phyloP scores from a whole-genome alignment of 2,329 filamentous ascomycete genomes.

The Didymella segeticola region DNA sequence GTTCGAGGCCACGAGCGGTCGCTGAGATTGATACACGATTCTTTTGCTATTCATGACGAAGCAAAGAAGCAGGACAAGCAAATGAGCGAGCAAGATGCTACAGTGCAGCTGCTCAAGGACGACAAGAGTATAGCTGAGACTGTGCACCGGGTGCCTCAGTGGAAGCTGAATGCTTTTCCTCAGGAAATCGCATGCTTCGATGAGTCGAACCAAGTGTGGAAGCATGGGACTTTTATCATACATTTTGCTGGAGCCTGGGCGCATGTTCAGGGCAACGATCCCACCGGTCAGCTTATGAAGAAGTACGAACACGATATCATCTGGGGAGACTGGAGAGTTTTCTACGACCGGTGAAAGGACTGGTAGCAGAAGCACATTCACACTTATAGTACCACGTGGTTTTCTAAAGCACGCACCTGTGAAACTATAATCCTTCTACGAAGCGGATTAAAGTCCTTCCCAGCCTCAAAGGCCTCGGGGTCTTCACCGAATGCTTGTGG shows the following conservation, averaged over 20 bases:
- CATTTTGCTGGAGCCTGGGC: conserved; percentile 54
- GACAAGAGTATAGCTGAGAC: conserved; percentile 27
- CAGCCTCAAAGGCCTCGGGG: no score
- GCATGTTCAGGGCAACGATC: conserved; percentile 48
- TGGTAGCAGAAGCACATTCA: background rate
- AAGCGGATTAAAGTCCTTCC: no score
- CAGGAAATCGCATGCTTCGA: conserved; percentile 50
- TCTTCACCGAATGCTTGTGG: no score
- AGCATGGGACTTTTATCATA: conserved; percentile 46
- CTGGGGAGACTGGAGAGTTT: conserved; percentile 44
- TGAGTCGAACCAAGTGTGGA: conserved; percentile 36
- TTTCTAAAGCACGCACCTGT: background rate
- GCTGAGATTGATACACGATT: conserved; percentile 43
- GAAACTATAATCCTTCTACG: no score
- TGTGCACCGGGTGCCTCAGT: conserved; percentile 45
- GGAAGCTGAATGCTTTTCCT: conserved; percentile 51
- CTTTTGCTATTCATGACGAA: conserved; percentile 35
- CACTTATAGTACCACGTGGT: background rate
- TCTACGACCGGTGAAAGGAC: conserved; percentile 22
- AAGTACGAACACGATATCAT: conserved; percentile 46
- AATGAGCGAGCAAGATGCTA: conserved; percentile 50
- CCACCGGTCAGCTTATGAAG: conserved; percentile 48
- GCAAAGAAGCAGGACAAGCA: conserved; percentile 28
- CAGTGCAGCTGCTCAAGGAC: conserved; percentile 42
- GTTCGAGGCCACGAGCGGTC: conserved; percentile 46